Evolutionary conservation across 192 early-diverging fungal genomes (phyloP), one percentile per base, ranked within the genome.

Genomic region (Chytriomyces hyalinus): DNA sequence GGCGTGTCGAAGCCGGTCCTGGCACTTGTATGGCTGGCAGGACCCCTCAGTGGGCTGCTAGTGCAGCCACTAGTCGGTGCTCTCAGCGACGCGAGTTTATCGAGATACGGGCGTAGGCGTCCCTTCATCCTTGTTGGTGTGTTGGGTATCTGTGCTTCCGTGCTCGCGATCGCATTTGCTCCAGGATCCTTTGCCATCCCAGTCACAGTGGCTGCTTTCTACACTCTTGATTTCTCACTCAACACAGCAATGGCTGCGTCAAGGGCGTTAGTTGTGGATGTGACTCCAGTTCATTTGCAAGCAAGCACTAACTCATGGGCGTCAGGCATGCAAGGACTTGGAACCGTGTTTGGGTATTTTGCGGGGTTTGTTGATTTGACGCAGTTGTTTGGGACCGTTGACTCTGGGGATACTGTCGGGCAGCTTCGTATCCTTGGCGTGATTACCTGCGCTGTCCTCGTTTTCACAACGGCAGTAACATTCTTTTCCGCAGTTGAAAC

Each of bases 11-110:
- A 94, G 81, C 87, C 95, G 11, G 82, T 93, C 46, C 91, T 93
- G 72, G 94, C 95, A 47, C 83, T 98, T 46, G 97, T 99, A 8
- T 99, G 97, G 97, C 85, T 99, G 65, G 95, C 95, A 3, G 93
- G 93, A 6, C 93, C 93, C 13, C 84, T 94, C 3, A 91, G 92
- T 28, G 86, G 92, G 0, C 78, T 93, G 9, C 68, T 91, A 45
- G 83, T 92, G 17, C 92, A 93, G 74, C 90, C 92, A 43, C 81
- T 96, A 49, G 91, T 96, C 10, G 96, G 96, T 10, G 92, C 90
- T 5, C 88, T 94, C 61, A 94, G 92, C 82, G 96, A 98, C 82
- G 81, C 82, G 49, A 88, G 88, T 74, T 92, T 89, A 15, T 89
- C 86, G 45, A 79, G 82, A 17, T 67, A 92, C n/a, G 96, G 96